Conservation (phyloP, 169 alveolate species). For the Plasmodium vinckei region DNA sequence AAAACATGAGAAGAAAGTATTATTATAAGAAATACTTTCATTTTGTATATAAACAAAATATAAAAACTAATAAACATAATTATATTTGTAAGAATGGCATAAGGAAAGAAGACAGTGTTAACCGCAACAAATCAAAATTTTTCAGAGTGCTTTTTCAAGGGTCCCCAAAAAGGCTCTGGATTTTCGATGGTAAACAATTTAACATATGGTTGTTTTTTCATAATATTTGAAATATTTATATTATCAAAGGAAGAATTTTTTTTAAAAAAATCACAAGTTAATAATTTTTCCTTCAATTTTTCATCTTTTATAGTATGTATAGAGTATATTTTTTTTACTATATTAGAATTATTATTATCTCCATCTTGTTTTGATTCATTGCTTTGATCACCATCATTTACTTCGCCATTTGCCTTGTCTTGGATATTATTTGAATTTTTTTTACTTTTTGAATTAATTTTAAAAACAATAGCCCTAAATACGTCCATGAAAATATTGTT, state of each 20-base stretch:
- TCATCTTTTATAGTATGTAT: constrained; percentile 70
- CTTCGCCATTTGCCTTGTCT: not conserved
- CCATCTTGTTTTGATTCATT: not conserved
- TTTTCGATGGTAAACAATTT: constrained; percentile 64
- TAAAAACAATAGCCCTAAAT: constrained; percentile 77
- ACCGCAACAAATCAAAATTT: not conserved
- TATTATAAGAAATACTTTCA: too few relatives aligned
- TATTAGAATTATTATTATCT: not conserved
- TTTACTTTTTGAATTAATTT: constrained; percentile 60
- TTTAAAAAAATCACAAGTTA: constrained; percentile 70
- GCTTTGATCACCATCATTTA: not conserved
- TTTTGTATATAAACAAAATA: too few relatives aligned
- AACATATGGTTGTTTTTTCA: constrained; percentile 6
- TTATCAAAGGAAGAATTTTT: constrained; percentile 61
- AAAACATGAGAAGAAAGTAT: too few relatives aligned
- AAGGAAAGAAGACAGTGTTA: too few relatives aligned
- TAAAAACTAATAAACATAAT: too few relatives aligned
- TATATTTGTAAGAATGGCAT: too few relatives aligned
- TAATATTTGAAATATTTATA: constrained; percentile 24
- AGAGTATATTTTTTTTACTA: constrained; percentile 45
- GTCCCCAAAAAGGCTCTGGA: constrained; percentile 78
- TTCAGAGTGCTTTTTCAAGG: constrained; percentile 68
- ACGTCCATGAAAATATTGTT: constrained; percentile 91
- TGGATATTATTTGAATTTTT: not conserved
- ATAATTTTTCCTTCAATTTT: constrained; percentile 42